phyloP scores from a whole-genome alignment of 805 yeast genomes.

The Teunomyces gatunensis region DNA sequence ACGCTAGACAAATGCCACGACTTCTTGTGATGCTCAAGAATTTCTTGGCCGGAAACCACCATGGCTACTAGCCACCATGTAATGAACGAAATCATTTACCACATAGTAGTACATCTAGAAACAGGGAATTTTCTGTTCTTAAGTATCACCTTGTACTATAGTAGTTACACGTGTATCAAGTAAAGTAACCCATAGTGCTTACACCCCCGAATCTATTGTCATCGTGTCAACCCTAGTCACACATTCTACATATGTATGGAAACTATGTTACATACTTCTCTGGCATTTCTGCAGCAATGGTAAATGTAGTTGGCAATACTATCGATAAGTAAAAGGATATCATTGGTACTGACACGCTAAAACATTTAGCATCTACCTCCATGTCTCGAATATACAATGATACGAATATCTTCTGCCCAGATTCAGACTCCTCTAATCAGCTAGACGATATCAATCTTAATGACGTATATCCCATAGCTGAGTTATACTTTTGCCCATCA shows the following conservation, averaged over 20 bases:
- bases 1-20: background rate
- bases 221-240: background rate
- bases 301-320: background rate
- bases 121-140: background rate
- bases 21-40: background rate
- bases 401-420: constrained; percentile 19
- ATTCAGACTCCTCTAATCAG: constrained; percentile 5
- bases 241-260: too few relatives aligned
- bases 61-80: background rate
- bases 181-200: background rate
- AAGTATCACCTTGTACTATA: background rate
- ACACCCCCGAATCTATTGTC: background rate
- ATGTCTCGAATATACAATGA: constrained; percentile 26
- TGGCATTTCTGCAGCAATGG: too few relatives aligned
- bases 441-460: constrained; percentile 7
- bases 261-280: too few relatives aligned
- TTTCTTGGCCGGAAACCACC: background rate
- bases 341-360: constrained; percentile 1
- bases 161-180: background rate
- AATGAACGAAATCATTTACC: too few relatives aligned
- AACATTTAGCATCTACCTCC: background rate
- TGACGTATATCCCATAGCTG: constrained; percentile 17
- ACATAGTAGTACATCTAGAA: too few relatives aligned
- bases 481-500: constrained; percentile 35
- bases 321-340: background rate